These are phyloP conservation scores for Botryotinia narcissicola DNA, from an alignment of 2,329 filamentous ascomycete genomes.

Conservation along the genomic window DNA sequence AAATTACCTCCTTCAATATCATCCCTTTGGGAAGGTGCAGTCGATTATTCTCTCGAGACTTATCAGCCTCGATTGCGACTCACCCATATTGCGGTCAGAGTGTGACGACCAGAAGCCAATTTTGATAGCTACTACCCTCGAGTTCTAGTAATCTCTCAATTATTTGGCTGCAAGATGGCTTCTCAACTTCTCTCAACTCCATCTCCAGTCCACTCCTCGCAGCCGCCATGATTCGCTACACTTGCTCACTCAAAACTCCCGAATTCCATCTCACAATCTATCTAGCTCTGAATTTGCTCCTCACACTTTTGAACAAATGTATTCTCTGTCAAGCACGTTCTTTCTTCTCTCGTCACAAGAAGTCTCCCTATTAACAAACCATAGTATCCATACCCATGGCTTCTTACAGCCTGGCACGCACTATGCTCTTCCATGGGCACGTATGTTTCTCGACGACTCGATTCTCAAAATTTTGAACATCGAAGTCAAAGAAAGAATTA, in stretches of 20 bases:
- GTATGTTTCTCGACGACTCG: constrained; percentile 50
- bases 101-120: background rate
- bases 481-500: constrained; percentile 51
- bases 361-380: background rate
- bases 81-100: background rate
- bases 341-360: background rate
- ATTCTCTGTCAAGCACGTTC: background rate
- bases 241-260: background rate
- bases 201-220: background rate
- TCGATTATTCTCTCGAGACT: background rate
- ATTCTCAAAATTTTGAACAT: constrained; percentile 54
- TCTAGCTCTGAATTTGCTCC: constrained; percentile 5
- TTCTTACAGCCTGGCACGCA: constrained; percentile 58
- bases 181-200: background rate
- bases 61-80: background rate
- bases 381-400: constrained; percentile 59
- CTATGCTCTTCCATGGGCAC: constrained; percentile 58
- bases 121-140: background rate
- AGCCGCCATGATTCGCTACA: background rate
- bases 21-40: background rate
- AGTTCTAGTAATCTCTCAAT: background rate
- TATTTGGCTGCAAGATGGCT: too few relatives aligned
- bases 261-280: background rate
- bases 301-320: background rate
- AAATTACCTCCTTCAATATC: background rate